phyloP scores from a whole-genome alignment of 2,329 filamentous ascomycete species.

The Aureobasidium sp. region DNA sequence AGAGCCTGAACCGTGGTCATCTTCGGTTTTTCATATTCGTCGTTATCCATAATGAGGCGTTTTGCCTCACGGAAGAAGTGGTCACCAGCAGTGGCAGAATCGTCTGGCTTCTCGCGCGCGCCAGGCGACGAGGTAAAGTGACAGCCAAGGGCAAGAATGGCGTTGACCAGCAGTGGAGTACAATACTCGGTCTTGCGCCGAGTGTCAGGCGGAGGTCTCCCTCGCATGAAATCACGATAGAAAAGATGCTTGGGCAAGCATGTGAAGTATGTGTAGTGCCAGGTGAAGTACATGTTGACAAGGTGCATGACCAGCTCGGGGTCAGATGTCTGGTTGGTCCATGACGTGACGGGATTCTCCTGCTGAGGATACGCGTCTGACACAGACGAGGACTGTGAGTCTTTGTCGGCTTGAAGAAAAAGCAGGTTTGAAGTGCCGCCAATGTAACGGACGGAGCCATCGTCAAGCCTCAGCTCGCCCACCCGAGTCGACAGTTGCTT shows the following conservation, averaged over 20 bases:
- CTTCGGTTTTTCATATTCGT: constrained; percentile 83
- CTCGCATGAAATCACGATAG: constrained; percentile 71
- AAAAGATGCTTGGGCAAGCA: constrained; percentile 81
- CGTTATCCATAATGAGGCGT: constrained; percentile 76
- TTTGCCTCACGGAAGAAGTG: constrained; percentile 96
- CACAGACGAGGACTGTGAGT: constrained; percentile 27
- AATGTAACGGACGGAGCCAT: constrained; percentile 82
- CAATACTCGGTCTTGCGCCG: constrained; percentile 62
- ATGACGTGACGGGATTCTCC: constrained; percentile 68
- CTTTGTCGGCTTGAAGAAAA: constrained; percentile 50
- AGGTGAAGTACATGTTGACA: constrained; percentile 95
- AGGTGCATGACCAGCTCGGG: constrained; percentile 72
- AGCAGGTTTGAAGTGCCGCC: constrained; percentile 92
- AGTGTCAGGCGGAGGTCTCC: constrained; percentile 47
- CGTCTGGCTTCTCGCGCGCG: constrained; percentile 60
- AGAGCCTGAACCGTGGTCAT: constrained; percentile 88
- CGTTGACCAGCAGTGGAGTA: constrained; percentile 81
- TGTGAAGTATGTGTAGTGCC: constrained; percentile 96
- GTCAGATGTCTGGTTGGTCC: constrained; percentile 80
- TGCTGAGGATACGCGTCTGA: constrained; percentile 41
- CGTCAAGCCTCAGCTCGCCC: constrained; percentile 79
- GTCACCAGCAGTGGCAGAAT: constrained; percentile 81
- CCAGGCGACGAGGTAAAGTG: constrained; percentile 76
- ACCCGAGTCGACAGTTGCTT: constrained; percentile 83
- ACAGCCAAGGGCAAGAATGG: constrained; percentile 85